phyloP scores from a whole-genome alignment of 176 grass and related monocot genomes.

The Avena sativa region DNA sequence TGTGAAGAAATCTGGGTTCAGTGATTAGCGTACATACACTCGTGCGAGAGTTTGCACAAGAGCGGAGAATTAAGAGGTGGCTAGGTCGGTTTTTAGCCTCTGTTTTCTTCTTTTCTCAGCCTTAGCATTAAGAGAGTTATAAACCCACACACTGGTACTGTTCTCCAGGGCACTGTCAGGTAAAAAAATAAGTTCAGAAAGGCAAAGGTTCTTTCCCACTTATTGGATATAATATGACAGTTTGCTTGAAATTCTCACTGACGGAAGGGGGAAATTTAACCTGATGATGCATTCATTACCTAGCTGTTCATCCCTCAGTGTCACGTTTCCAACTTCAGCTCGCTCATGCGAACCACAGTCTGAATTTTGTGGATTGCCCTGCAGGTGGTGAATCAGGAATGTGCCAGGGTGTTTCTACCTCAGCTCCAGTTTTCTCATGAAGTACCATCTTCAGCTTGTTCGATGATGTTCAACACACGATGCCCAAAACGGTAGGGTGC shows the following conservation, averaged over 20 bases:
- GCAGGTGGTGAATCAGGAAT: constrained; percentile 32
- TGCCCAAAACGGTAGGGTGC: constrained; percentile 40
- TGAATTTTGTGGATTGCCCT: not conserved
- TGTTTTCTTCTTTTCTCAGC: not conserved
- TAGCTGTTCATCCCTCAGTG: not conserved
- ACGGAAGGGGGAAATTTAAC: not conserved
- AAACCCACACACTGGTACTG: not conserved
- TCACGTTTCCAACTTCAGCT: not conserved
- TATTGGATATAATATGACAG: not conserved
- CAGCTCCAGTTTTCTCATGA: not conserved
- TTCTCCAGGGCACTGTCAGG: not conserved
- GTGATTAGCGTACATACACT: not conserved
- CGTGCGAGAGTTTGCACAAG: not conserved
- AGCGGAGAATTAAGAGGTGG: not conserved
- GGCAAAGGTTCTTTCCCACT: not conserved
- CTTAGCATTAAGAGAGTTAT: not conserved
- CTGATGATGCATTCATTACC: not conserved
- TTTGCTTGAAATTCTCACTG: not conserved
- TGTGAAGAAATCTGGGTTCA: not conserved
- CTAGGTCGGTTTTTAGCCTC: not conserved
- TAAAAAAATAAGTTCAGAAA: not conserved
- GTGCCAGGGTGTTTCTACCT: not conserved
- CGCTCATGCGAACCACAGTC: not conserved
- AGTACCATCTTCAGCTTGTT: not conserved
- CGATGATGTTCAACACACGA: constrained; percentile 5